Evolutionary conservation across 2,329 filamentous ascomycete species (phyloP).

Genomic region (Xylariaceae sp.): DNA sequence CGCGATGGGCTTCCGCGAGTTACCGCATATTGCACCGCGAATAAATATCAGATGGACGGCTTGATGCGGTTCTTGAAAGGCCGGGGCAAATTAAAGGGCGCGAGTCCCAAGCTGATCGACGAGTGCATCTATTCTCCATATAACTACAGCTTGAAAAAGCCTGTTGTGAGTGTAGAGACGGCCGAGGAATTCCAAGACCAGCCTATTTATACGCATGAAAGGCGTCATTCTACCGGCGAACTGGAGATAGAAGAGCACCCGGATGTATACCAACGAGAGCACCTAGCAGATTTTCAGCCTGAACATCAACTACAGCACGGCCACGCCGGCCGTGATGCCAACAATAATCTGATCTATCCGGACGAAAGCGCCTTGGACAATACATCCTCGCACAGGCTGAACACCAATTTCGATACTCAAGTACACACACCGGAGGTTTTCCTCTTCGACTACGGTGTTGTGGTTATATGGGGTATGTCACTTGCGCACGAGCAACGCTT

Average conservation of each 20-base stretch:
- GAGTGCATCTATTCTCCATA: constrained; percentile 98
- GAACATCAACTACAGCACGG: constrained; percentile 26
- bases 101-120: constrained; percentile 88
- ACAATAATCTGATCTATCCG: constrained; percentile 36
- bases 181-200: constrained; percentile 32
- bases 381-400: constrained; percentile 32
- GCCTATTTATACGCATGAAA: constrained; percentile 50
- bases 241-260: constrained; percentile 59
- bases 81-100: constrained; percentile 68
- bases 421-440: constrained; percentile 94
- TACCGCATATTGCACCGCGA: constrained; percentile 94
- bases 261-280: constrained; percentile 57
- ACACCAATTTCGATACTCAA: constrained; percentile 75
- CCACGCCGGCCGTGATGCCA: constrained; percentile 28
- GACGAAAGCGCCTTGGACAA: constrained; percentile 37
- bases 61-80: constrained; percentile 90
- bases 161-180: constrained; percentile 38
- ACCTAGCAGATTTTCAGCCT: constrained; percentile 58
- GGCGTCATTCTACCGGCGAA: constrained; percentile 72
- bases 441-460: constrained; percentile 93
- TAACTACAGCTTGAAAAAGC: constrained; percentile 56
- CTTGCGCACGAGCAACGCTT: constrained; percentile 85
- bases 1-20: constrained; percentile 81
- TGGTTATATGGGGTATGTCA: constrained; percentile 98
- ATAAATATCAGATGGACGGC: constrained; percentile 83